Percentiles rank a stretch among this genome's conserved stretches.
Conservation (phyloP, 352 stramenopile genomes). For the Globisporangium canariense region DNA sequence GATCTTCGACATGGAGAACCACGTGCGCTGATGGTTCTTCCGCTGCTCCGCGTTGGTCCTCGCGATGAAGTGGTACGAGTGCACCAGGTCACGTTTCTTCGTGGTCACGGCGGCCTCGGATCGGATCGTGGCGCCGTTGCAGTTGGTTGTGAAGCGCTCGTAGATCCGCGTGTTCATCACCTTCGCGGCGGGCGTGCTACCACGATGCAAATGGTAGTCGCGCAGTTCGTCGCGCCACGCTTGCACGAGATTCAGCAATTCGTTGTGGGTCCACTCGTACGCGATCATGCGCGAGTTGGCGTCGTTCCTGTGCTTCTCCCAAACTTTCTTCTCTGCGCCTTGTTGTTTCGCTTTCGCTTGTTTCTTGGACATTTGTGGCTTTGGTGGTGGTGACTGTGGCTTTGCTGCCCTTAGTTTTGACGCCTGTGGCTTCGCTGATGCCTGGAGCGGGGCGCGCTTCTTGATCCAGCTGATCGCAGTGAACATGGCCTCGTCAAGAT, state of each 20-base stretch:
- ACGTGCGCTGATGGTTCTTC: background rate
- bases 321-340: background rate
- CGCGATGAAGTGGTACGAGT: conserved; percentile 10
- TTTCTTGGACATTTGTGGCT: background rate
- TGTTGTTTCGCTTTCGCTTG: background rate
- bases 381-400: background rate
- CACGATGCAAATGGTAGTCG: background rate
- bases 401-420: background rate
- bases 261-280: background rate
- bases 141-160: conserved; percentile 4
- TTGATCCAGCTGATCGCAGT: background rate
- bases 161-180: background rate
- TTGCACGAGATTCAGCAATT: background rate
- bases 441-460: background rate
- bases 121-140: background rate
- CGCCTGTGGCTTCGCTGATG: background rate
- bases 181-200: background rate
- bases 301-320: no score
- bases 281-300: background rate
- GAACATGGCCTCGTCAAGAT: background rate
- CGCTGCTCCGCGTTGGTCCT: background rate
- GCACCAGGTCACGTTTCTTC: conserved; percentile 1
- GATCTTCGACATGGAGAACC: conserved; percentile 7
- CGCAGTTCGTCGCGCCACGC: conserved; percentile 4
- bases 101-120: background rate